Evolutionary conservation across 2,329 filamentous ascomycete species (phyloP).

Genomic region (Lecanicillium sp.): DNA sequence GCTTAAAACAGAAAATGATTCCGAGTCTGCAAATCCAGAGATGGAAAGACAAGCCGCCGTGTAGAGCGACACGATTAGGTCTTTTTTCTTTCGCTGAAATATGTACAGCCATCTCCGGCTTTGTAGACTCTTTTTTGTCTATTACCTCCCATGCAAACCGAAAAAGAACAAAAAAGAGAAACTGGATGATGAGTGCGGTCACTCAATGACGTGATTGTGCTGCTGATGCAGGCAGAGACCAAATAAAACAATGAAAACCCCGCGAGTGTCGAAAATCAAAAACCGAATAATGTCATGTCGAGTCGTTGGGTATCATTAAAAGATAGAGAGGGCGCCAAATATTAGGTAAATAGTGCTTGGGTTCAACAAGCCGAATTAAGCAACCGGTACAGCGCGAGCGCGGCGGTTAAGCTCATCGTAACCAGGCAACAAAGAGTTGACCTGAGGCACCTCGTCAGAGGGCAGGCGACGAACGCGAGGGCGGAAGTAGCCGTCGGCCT

Average conservation of each 20-base stretch:
- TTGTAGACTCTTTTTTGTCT: neutral
- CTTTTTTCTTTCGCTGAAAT: neutral
- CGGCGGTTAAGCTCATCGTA: constrained; percentile 26
- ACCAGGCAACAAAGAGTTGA: constrained; percentile 27
- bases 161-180: constrained; percentile 5
- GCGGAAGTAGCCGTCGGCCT: constrained; percentile 33
- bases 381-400: constrained; percentile 13
- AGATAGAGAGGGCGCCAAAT: too few relatives aligned
- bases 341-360: too few relatives aligned
- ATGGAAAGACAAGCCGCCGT: neutral
- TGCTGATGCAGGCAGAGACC: too few relatives aligned
- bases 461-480: constrained; percentile 31
- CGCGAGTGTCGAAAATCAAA: too few relatives aligned
- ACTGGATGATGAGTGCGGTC: neutral
- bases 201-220: too few relatives aligned
- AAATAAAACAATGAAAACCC: too few relatives aligned
- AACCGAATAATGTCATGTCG: too few relatives aligned
- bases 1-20: too few relatives aligned
- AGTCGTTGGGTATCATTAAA: too few relatives aligned
- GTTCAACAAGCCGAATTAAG: constrained; percentile 6
- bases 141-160: neutral
- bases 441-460: constrained; percentile 19
- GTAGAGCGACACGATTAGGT: too few relatives aligned
- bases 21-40: too few relatives aligned
- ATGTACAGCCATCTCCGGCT: too few relatives aligned